Base-by-base conservation (phyloP, 106 monocot species). In the Chionographis japonica region DNA sequence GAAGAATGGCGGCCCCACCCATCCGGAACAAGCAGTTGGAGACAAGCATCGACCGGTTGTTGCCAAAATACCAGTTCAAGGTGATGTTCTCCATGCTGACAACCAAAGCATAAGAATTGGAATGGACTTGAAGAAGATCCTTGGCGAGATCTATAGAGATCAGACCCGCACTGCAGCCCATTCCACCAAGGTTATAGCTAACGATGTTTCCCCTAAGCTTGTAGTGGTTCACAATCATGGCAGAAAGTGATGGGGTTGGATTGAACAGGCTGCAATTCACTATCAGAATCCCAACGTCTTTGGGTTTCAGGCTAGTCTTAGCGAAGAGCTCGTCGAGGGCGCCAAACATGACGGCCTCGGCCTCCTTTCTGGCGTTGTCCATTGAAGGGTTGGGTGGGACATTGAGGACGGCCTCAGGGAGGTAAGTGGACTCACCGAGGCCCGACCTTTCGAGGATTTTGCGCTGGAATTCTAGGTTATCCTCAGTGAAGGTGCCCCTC, bases 51-150 rank as follows among this genome's bases (percentile, higher is more conserved):
- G 91, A 91, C 0, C 85, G 79, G 50, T 78, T 72, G 68, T 88
- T 92, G 52, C 92, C 92, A n/a, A 77, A 88, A 63, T 92, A 92
- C 92, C 92, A 88, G 56, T 92, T 92, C 50, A 88, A 62, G 2
- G 92, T 92, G 71, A 92, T 92, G 71, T 88, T 92, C 75, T 92
- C 92, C 88, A 75, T 92, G 85, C 85, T 88, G 65, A 92, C 63
- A 7, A 92, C 83, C 65, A 91, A 60, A 2, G 91, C 91, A 61
- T 87, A 87, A 3, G 84, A 79, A 60, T 81, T 77, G n/a, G 81
- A 74, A 41, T 82, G 77, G 19, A 82, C 79, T 52, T 84, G 81
- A 16, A 91, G 87, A 4, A 87, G 81, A 49, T 80, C 69, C 53
- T 80, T 84, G 12, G 84, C 91, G 9, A 91, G 84, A 46, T 84